These are phyloP conservation scores for Mallotus japonicus DNA, from an alignment of 441 rosid genomes.

Conservation along the genomic window DNA sequence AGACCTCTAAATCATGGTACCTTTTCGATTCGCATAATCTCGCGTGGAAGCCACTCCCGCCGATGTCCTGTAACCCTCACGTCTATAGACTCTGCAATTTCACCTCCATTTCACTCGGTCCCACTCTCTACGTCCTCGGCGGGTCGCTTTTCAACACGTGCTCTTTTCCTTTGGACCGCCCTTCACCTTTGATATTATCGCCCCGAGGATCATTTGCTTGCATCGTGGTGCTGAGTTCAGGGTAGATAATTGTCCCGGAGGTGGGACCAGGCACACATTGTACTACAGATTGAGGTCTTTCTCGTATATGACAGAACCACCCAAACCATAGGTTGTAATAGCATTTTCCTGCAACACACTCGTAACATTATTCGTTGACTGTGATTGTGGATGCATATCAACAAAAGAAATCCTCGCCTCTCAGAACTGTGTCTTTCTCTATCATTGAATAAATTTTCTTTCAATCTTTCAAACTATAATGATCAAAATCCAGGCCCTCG, in stretches of 20 bases:
- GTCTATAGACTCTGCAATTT: constrained; percentile 85
- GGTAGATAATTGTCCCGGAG: constrained; percentile 77
- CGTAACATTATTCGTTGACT: constrained; percentile 37
- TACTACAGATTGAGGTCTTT: too few species aligned
- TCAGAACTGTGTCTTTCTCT: constrained; percentile 65
- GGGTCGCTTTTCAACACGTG: constrained; percentile 84
- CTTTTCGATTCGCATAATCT: constrained; percentile 68
- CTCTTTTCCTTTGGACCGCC: constrained; percentile 78
- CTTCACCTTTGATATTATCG: constrained; percentile 69
- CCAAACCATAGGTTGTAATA: constrained; percentile 30
- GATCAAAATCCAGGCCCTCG: too few species aligned
- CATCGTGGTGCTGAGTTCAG: constrained; percentile 40
- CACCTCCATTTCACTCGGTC: constrained; percentile 62
- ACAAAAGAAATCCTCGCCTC: constrained; percentile 74
- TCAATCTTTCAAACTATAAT: too few species aligned
- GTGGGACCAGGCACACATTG: constrained; percentile 75
- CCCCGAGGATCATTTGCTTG: constrained; percentile 95
- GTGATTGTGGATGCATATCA: constrained; percentile 62
- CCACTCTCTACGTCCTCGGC: constrained; percentile 67
- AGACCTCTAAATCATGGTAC: constrained; percentile 72
- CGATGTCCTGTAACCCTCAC: constrained; percentile 72
- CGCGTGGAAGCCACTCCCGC: constrained; percentile 77
- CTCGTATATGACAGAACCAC: constrained; percentile 41
- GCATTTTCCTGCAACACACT: constrained; percentile 40
- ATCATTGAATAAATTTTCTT: constrained; percentile 30